Evolutionary conservation across 2,329 filamentous ascomycete genomes (phyloP), one percentile per base, ranked within the genome.

Genomic region (Penicillium glabrum): DNA sequence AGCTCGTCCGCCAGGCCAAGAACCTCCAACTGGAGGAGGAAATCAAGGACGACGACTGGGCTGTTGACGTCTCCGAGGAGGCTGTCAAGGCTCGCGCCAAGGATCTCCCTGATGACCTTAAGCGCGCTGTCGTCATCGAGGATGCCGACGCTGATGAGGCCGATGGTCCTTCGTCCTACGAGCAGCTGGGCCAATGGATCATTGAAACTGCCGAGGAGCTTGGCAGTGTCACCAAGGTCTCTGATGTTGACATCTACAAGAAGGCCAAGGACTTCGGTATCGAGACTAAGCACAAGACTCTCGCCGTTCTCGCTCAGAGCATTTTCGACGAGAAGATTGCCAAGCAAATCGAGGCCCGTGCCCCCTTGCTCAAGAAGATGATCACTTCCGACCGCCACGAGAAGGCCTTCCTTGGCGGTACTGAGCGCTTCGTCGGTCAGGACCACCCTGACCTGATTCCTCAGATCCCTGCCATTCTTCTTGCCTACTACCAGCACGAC

Each of bases 181-280:
- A 97, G 72, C 86, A 91, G 67, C 87, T 99, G 63, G 95, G 93
- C 72, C 90, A 89, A 78, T 99, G 95, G 95, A 90, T 99, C 69
- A 84, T 90, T 70, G 82, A 82, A 58, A 83, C 93, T 72, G 87
- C 88, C 56, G 82, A 86, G 57, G 84, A 86, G 62, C 87, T 82
- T 77, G 90, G 89, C 60, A 82, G 87, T 67, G 82, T 96, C 67
- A 83, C 86, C 78, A 87, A 92, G 58, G 84, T 99, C 63, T 88
- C 91, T 71, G 93, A 96, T 70, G 84, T 98, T 64, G 89, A 93
- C 39, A 91, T 99, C 74, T 98, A 96, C 78, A 80, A 96, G 79
- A 98, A 99, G 84, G 93, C 93, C 63, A 95, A 96, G 81, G 95
- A 98, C 69, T 83, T 98, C 55, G 93, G 93, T 67, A 95, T 99